These are phyloP conservation scores for Austroboletus eburneus DNA, from an alignment of 768 basidiomycete species.

Conservation along the genomic window DNA sequence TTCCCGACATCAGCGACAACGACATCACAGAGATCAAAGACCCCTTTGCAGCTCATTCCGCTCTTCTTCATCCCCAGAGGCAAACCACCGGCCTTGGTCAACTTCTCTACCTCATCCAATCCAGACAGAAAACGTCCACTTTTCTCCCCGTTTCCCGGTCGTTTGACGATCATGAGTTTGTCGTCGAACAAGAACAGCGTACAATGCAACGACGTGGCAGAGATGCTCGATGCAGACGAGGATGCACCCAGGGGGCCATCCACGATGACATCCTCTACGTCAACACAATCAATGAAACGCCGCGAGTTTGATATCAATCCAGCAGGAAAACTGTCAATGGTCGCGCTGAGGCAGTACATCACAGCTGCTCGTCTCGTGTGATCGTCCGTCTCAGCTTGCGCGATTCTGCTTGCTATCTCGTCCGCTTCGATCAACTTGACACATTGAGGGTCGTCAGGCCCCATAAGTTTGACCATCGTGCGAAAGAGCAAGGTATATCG, in stretches of 20 bases:
- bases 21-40: slow-evolving; percentile 81
- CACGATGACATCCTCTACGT: slow-evolving; percentile 76
- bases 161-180: slow-evolving; percentile 86
- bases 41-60: slow-evolving; percentile 79
- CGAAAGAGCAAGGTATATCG: slow-evolving; percentile 91
- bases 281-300: slow-evolving; percentile 86
- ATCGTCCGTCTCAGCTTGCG: slow-evolving; percentile 87
- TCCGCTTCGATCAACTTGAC: slow-evolving; percentile 78
- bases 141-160: slow-evolving; percentile 73
- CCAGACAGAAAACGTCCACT: slow-evolving; percentile 68
- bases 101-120: slow-evolving; percentile 72
- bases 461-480: slow-evolving; percentile 89
- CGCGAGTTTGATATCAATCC: slow-evolving; percentile 86
- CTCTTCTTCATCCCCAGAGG: slow-evolving; percentile 69
- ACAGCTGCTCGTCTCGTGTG: slow-evolving; percentile 86
- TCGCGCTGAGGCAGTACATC: slow-evolving; percentile 79
- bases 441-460: slow-evolving; percentile 70
- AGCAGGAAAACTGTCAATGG: slow-evolving; percentile 89
- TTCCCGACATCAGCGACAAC: slow-evolving; percentile 83
- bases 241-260: slow-evolving; percentile 43
- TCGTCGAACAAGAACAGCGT: slow-evolving; percentile 94
- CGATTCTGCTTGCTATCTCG: slow-evolving; percentile 86
- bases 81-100: slow-evolving; percentile 59
- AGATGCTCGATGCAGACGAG: slow-evolving; percentile 38
- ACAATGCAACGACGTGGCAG: slow-evolving; percentile 62